phyloP scores from a whole-genome alignment of 1,139 yeast species.

The Pichia sp. region DNA sequence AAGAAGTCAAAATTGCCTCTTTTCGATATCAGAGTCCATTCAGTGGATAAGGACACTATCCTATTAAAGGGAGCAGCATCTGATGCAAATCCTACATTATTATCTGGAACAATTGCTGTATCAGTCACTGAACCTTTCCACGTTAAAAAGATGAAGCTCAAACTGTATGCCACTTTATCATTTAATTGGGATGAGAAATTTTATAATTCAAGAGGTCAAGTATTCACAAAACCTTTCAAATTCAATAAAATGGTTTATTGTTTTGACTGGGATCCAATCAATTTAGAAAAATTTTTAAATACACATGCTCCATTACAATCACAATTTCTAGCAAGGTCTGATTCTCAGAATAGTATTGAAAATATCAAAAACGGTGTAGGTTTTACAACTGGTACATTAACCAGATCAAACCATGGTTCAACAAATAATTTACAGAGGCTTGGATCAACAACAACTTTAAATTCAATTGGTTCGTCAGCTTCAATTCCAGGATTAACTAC shows the following conservation, averaged over 20 bases:
- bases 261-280: conserved; percentile 68
- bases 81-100: conserved; percentile 71
- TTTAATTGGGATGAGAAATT: conserved; percentile 51
- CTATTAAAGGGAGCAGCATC: conserved; percentile 71
- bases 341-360: conserved; percentile 16
- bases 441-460: conserved; percentile 15
- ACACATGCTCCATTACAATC: conserved; percentile 17
- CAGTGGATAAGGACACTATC: conserved; percentile 72
- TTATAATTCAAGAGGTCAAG: conserved; percentile 39
- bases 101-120: conserved; percentile 73
- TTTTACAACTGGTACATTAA: conserved; percentile 27
- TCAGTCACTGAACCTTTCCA: conserved; percentile 71
- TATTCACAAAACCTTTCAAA: conserved; percentile 44
- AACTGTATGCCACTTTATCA: conserved; percentile 59
- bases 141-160: conserved; percentile 55
- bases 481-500: conserved; percentile 2
- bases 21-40: conserved; percentile 57
- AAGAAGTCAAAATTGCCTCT: conserved; percentile 36
- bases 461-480: conserved; percentile 8
- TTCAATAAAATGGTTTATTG: conserved; percentile 67
- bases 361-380: conserved; percentile 16
- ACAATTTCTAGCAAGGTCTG: conserved; percentile 8
- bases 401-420: conserved; percentile 28
- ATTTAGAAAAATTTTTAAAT: conserved; percentile 34
- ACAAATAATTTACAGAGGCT: conserved; percentile 24